These are phyloP conservation scores for Phytopythium ostracodes DNA, from an alignment of 352 stramenopile species.

Conservation along the genomic window DNA sequence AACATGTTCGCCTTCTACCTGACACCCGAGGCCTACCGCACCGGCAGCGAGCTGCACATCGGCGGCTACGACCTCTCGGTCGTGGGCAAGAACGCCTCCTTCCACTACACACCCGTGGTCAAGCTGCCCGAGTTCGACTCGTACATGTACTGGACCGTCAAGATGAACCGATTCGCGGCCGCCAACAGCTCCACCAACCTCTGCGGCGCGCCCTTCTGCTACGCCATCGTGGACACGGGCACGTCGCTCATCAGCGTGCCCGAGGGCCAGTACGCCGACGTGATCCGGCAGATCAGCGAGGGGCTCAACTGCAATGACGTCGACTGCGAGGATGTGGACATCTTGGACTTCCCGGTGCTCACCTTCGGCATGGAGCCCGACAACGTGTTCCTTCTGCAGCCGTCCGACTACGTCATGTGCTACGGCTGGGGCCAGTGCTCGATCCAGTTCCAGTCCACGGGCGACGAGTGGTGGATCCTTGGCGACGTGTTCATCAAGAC, in stretches of 20 bases:
- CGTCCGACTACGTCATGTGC: constrained; percentile 78
- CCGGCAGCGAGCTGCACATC: constrained; percentile 75
- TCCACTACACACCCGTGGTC: constrained; percentile 86
- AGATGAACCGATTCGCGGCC: constrained; percentile 63
- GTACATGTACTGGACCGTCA: constrained; percentile 85
- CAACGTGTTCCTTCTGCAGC: constrained; percentile 82
- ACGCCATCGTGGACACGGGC: constrained; percentile 86
- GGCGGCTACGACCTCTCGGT: constrained; percentile 82
- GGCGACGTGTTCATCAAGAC: constrained; percentile 90
- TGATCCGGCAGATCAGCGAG: constrained; percentile 55
- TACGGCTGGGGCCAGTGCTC: constrained; percentile 68
- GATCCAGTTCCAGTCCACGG: constrained; percentile 73
- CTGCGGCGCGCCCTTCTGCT: constrained; percentile 72
- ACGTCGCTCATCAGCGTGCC: constrained; percentile 86
- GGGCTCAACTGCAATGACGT: constrained; percentile 67
- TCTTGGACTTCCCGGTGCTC: constrained; percentile 63
- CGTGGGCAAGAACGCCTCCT: constrained; percentile 75
- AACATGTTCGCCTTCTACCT: constrained; percentile 91
- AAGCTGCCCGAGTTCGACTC: constrained; percentile 72
- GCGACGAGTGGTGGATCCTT: constrained; percentile 86
- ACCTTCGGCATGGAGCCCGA: constrained; percentile 80
- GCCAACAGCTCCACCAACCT: constrained; percentile 32
- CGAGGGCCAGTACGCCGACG: constrained; percentile 54
- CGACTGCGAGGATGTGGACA: constrained; percentile 44
- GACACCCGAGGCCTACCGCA: constrained; percentile 65